Conservation (phyloP, 352 stramenopile genomes). For the Pythium rhizo-oryzae region DNA sequence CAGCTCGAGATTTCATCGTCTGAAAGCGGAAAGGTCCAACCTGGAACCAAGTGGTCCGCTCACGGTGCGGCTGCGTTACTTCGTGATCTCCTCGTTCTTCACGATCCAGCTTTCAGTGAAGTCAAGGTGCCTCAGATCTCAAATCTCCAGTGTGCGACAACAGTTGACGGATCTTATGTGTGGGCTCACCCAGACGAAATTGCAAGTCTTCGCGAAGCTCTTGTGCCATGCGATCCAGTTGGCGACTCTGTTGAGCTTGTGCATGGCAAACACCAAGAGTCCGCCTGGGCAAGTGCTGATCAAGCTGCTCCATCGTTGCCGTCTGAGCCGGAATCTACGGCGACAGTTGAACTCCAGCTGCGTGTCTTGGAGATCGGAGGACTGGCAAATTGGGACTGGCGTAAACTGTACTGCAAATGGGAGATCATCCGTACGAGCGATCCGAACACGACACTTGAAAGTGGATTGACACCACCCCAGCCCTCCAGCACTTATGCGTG, state of each 20-base stretch:
- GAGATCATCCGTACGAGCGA: not conserved
- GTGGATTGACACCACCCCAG: not conserved
- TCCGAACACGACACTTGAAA: not conserved
- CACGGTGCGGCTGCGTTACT: not conserved
- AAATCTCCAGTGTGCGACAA: not conserved
- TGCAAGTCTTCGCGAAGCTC: not conserved
- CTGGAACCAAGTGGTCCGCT: not conserved
- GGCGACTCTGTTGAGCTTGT: not conserved
- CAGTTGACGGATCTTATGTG: not conserved
- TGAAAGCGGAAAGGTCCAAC: not conserved
- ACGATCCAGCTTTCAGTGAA: not conserved
- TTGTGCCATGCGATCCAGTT: not conserved
- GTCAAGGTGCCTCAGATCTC: not conserved
- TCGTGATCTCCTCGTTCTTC: not conserved
- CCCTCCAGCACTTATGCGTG: not conserved
- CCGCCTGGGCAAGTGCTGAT: not conserved
- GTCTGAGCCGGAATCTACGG: not conserved
- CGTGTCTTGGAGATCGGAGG: not conserved
- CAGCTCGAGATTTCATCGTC: not conserved
- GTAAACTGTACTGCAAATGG: not conserved
- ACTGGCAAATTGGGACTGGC: not conserved
- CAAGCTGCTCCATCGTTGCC: not conserved
- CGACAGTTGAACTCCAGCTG: not conserved
- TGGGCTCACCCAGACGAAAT: not conserved
- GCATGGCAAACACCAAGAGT: not conserved